These are phyloP conservation scores for Jatropha podagrica DNA, from an alignment of 441 rosid species.

Conservation along the genomic window DNA sequence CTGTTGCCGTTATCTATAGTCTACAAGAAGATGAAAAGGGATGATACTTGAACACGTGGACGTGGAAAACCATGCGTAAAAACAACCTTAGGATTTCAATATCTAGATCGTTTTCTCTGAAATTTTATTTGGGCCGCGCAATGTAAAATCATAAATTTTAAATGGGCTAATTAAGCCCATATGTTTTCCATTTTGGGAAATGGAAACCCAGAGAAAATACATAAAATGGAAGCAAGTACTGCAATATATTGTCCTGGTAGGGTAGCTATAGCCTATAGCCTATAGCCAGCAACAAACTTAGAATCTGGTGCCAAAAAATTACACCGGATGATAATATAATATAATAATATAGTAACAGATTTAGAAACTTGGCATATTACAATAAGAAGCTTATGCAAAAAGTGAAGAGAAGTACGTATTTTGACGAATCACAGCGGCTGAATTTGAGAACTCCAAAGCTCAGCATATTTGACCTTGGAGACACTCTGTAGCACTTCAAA, in stretches of 20 bases:
- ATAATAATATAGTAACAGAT: background rate
- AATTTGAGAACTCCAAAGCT: conserved; percentile 56
- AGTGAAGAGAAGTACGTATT: no score
- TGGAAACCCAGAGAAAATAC: background rate
- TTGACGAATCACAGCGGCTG: no score
- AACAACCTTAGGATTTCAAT: no score
- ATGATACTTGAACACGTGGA: background rate
- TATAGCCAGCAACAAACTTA: background rate
- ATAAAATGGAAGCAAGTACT: background rate
- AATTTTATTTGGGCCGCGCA: no score
- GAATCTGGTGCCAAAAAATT: background rate
- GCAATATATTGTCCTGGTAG: background rate
- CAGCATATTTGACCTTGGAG: conserved; percentile 75
- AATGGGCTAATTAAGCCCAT: no score
- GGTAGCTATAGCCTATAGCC: no score
- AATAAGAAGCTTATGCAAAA: no score
- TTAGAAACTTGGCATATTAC: no score
- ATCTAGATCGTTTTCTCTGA: no score
- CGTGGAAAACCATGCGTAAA: no score
- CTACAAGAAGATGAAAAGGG: background rate
- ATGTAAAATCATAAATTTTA: no score
- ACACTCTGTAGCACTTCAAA: conserved; percentile 75
- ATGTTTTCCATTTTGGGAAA: background rate
- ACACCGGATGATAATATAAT: background rate
- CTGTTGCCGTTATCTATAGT: background rate